A percentile compares a stretch with the other conserved stretches of the same genome.
Conservation (phyloP, 192 early-diverging fungal species). For the Rhizoclosmatium sp. region DNA sequence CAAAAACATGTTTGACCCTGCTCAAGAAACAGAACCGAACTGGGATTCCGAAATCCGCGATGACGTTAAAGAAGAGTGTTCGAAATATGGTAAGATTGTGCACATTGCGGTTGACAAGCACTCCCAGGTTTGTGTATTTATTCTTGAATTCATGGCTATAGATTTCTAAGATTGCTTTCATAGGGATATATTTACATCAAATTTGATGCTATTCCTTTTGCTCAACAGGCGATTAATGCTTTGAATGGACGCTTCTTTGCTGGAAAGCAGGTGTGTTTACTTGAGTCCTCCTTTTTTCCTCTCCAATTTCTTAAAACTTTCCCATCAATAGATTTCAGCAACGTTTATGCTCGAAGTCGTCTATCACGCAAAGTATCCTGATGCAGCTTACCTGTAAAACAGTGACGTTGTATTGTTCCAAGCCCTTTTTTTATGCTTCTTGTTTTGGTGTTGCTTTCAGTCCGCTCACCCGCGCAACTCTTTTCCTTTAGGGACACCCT, state of each 20-base stretch:
- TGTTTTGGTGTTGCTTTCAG: too few relatives aligned
- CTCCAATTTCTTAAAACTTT: not conserved
- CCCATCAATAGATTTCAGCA: slow-evolving; percentile 58
- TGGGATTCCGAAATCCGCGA: slow-evolving; percentile 88
- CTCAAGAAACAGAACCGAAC: slow-evolving; percentile 79
- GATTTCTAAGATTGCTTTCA: not conserved
- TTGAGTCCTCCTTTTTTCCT: not conserved
- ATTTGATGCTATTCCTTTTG: slow-evolving; percentile 74
- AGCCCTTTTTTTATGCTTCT: too few relatives aligned
- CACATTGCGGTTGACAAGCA: slow-evolving; percentile 78
- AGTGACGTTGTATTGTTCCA: too few relatives aligned
- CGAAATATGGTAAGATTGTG: slow-evolving; percentile 77
- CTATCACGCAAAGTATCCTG: slow-evolving; percentile 72
- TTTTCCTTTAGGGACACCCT: too few relatives aligned
- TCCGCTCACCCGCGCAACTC: too few relatives aligned
- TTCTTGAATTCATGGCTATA: slow-evolving; percentile 10
- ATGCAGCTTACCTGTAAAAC: slow-evolving; percentile 52
- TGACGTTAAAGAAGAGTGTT: slow-evolving; percentile 85
- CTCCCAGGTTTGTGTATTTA: slow-evolving; percentile 8
- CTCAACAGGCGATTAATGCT: slow-evolving; percentile 70
- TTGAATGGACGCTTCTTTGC: slow-evolving; percentile 92
- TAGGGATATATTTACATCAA: slow-evolving; percentile 86
- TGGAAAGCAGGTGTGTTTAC: slow-evolving; percentile 67
- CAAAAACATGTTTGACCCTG: slow-evolving; percentile 89
- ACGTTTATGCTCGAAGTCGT: slow-evolving; percentile 66